Evolutionary conservation across 805 yeast genomes (phyloP), one percentile per base, ranked within the genome.

Genomic region (Lachancea meyersii): DNA sequence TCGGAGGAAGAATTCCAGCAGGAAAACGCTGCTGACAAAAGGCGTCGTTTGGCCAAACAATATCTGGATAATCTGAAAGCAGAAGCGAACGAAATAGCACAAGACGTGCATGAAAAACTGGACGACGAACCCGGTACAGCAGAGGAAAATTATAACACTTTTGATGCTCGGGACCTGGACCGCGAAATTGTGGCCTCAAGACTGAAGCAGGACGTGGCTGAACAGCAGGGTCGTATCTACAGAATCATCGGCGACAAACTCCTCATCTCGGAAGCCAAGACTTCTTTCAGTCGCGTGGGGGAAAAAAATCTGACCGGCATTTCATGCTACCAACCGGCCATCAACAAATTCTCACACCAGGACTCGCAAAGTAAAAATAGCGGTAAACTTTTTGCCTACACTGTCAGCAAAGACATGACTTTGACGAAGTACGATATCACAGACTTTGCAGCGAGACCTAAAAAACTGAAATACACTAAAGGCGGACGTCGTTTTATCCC

Each of bases 11-110:
- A 82, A 52, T 77, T 79, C 50, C 77, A 69, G 13, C 73, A 71
- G 14, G 97, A 91, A 63, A 77, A 78, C 37, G 94, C 89, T 7
- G 94, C 96, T 0, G 98, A 93, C 57, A 88, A 86, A 64, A 78
- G 98, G 64, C 77, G 98, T 65, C 72, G 97, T 57, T 72, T 93
- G 46, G 97, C 97, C 14, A 88, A 88, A 63, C 93, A 89, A 63
- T 93, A 93, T 63, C 69, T 93, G 48, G 88, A 82, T 35, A 84
- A 83, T 56, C 67, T 93, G 55, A 79, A 84, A 59, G 65, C 69
- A 3, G 86, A 82, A 48, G 73, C 72, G 16, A 73, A 68, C 20
- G 66, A 61, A 2, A 64, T 64, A 33, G 27, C 38, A 7, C 31
- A 36, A 4, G 55, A 46, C 35, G 50, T 46, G 26, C 52, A 48